Evolutionary conservation across 106 monocot genomes (phyloP), one percentile per base, ranked within the genome.

Genomic region (Dactylorhiza incarnata): DNA sequence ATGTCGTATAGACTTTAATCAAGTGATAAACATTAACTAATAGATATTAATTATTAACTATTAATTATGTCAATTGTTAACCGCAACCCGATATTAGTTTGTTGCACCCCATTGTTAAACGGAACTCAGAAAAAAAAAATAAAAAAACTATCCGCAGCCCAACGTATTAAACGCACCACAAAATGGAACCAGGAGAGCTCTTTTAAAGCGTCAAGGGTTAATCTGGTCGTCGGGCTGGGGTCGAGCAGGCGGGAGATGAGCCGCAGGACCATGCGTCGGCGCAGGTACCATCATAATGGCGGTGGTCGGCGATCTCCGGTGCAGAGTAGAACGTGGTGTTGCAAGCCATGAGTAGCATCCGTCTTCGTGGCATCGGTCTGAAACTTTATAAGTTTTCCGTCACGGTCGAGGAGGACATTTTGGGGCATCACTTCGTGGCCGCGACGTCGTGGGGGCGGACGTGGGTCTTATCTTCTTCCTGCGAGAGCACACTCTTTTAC

Each of bases 241-340:
- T 89, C 88, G 73, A 89, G 88, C 37, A 89, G 73, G 20, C 49
- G 75, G 12, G 83, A 49, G 58, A 89, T 47, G 66, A 85, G 43
- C 88, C 88, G 65, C 88, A 88, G 22, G 88, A 88, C 88, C 88
- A 88, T 49, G 82, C 47, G 61, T 88, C 88, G 17, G 84, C 81
- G 61, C 79, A 82, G 26, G 82, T 78, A 19, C 87, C 87, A 69
- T 87, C 87, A 79, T 87, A 87, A 20, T 79, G 84, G 73, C 79
- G 84, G 76, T 84, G 81, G 22, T 43, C 49, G 52, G 84, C 56
- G 19, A 87, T 68, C 84, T 87, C 87, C 69, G 87, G 87, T 16
- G 87, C 87, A 4, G 82, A 78, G 70, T 87, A 87, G 3, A 84
- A 84, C 76, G 88, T 84, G 9, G 88, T 88, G 10, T 85, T 85